Conservation (phyloP, 495 filamentous ascomycete species). For the Penicillium macrosclerotiorum region DNA sequence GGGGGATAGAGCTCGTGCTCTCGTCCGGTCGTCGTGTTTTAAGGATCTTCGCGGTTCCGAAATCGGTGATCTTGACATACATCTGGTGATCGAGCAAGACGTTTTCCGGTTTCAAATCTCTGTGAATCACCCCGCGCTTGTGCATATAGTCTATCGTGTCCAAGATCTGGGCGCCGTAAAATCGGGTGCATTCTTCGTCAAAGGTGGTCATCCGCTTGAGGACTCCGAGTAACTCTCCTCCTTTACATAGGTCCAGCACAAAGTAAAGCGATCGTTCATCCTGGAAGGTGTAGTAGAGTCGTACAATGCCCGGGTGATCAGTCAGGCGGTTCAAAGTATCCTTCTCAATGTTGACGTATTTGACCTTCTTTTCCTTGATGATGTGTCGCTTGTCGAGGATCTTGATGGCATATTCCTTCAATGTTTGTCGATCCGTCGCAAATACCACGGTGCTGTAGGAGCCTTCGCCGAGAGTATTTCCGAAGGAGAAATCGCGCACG, state of each 20-base stretch:
- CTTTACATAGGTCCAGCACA: conserved; percentile 89
- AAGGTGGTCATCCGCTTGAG: conserved; percentile 93
- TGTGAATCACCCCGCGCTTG: conserved; percentile 89
- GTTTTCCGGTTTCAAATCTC: conserved; percentile 97
- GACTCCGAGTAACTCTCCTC: conserved; percentile 88
- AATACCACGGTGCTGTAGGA: conserved; percentile 97
- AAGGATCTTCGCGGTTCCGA: conserved; percentile 94
- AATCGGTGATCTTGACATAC: conserved; percentile 99
- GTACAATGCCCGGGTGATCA: conserved; percentile 94
- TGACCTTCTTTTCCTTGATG: conserved; percentile 99
- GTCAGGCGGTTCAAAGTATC: conserved; percentile 95
- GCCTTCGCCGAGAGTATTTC: conserved; percentile 87
- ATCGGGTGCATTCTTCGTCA: conserved; percentile 91
- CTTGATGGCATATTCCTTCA: conserved; percentile 98
- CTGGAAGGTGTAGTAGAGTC: conserved; percentile 98
- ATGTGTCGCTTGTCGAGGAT: conserved; percentile 98
- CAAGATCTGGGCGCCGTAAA: conserved; percentile 94
- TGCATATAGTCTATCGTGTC: conserved; percentile 99
- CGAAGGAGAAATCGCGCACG: conserved; percentile 95
- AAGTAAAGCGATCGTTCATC: conserved; percentile 96
- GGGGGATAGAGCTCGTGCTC: conserved; percentile 41
- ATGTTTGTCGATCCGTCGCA: conserved; percentile 90
- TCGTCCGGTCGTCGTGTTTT: conserved; percentile 55
- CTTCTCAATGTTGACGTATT: conserved; percentile 99
- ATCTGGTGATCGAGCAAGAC: conserved; percentile 92